phyloP scores from a whole-genome alignment of 345 rosid genomes.

The Ceriops decandra region DNA sequence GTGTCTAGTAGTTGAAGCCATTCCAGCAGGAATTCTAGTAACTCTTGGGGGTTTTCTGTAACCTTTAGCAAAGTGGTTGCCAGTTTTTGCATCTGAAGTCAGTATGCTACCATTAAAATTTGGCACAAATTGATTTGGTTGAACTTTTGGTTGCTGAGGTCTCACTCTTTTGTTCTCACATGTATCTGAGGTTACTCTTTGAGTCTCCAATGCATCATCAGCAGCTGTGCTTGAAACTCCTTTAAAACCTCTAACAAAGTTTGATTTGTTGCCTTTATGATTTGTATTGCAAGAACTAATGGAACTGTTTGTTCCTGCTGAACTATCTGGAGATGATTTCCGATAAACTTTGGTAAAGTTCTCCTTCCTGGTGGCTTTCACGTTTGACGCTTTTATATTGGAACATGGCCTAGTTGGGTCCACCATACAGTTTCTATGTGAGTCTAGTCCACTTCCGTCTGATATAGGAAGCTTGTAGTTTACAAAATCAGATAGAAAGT shows the following conservation, averaged over 20 bases:
- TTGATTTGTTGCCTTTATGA: constrained; percentile 43
- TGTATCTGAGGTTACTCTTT: constrained; percentile 20
- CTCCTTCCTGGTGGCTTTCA: constrained; percentile 53
- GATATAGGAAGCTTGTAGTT: constrained; percentile 56
- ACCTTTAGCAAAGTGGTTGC: constrained; percentile 29
- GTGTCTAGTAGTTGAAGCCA: constrained; percentile 41
- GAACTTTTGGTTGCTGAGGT: constrained; percentile 39
- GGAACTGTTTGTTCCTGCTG: constrained; percentile 29
- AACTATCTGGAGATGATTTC: constrained; percentile 41
- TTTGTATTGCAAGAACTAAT: constrained; percentile 33
- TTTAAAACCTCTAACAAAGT: constrained; percentile 39
- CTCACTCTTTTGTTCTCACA: constrained; percentile 42
- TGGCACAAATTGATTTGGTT: constrained; percentile 33
- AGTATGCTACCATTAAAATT: constrained; percentile 30
- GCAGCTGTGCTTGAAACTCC: constrained; percentile 37
- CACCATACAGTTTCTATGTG: constrained; percentile 48
- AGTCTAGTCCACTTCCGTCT: constrained; percentile 45
- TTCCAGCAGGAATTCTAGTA: constrained; percentile 34
- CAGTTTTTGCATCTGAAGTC: constrained; percentile 37
- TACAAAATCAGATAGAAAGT: constrained; percentile 59
- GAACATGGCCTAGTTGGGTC: constrained; percentile 49
- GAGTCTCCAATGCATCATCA: constrained; percentile 31
- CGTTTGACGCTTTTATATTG: constrained; percentile 46
- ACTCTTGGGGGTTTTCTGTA: constrained; percentile 40
- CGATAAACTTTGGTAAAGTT: constrained; percentile 46